Conservation (phyloP, 2,329 filamentous ascomycete species). For the Immersiporthe knoxdaviesiana region DNA sequence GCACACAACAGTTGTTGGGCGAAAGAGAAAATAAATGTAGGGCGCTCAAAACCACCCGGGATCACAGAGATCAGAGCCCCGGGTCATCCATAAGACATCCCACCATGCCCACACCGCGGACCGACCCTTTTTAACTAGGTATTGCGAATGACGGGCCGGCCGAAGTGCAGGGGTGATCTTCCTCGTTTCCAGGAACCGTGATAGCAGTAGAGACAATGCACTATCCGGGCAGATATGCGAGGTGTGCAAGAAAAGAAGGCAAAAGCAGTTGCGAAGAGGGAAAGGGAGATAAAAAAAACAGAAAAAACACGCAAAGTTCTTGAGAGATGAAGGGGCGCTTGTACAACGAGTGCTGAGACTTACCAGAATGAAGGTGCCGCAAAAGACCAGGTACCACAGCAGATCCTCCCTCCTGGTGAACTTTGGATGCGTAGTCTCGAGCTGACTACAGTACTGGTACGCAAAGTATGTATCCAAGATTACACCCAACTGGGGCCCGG, state of each 20-base stretch:
- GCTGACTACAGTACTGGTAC: slow-evolving; percentile 74
- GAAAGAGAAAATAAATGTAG: slow-evolving; percentile 63
- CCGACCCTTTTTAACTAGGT: slow-evolving; percentile 56
- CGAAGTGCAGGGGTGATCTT: slow-evolving; percentile 73
- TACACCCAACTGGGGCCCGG: slow-evolving; percentile 50
- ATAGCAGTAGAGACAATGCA: slow-evolving; percentile 66
- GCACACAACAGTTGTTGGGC: slow-evolving; percentile 22
- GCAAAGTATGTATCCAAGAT: slow-evolving; percentile 78
- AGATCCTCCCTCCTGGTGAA: slow-evolving; percentile 79
- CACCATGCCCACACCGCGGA: slow-evolving; percentile 74
- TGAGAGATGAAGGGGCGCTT: not conserved
- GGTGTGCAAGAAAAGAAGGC: slow-evolving; percentile 40
- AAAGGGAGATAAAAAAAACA: slow-evolving; percentile 43
- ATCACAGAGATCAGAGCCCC: slow-evolving; percentile 60
- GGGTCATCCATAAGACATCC: slow-evolving; percentile 74
- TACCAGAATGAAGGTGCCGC: slow-evolving; percentile 76
- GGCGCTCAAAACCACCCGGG: slow-evolving; percentile 64
- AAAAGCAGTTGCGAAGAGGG: slow-evolving; percentile 38
- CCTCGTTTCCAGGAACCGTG: slow-evolving; percentile 84
- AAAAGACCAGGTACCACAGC: slow-evolving; percentile 78
- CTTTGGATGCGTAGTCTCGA: slow-evolving; percentile 73
- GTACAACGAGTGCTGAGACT: slow-evolving; percentile 45
- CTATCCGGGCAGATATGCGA: slow-evolving; percentile 82
- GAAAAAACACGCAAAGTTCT: not conserved
- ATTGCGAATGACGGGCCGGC: slow-evolving; percentile 69